phyloP scores from a whole-genome alignment of 805 yeast genomes.

The Wickerhamiella kurtzmanii region DNA sequence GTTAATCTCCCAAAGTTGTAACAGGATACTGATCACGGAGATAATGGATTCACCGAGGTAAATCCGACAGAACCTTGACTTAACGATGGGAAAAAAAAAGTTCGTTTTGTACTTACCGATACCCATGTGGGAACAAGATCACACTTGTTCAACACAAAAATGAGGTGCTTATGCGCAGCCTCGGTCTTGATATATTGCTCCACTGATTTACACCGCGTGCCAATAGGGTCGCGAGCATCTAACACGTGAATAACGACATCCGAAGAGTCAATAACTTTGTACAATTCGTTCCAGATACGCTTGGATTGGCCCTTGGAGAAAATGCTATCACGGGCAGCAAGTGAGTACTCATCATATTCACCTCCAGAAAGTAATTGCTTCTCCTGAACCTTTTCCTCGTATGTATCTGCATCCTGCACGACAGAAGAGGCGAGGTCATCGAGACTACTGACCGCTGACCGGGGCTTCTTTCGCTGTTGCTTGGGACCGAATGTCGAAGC shows the following conservation, averaged over 20 bases:
- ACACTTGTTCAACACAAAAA: slow-evolving; percentile 90
- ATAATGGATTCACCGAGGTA: slow-evolving; percentile 3
- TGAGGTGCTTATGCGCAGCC: slow-evolving; percentile 91
- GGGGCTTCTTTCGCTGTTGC: slow-evolving; percentile 83
- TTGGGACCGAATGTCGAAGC: slow-evolving; percentile 84
- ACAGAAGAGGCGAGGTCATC: slow-evolving; percentile 61
- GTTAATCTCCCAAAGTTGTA: slow-evolving; percentile 92
- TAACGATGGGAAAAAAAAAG: slow-evolving; percentile 59
- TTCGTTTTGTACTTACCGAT: slow-evolving; percentile 68
- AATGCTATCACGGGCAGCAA: slow-evolving; percentile 88
- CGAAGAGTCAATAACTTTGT: slow-evolving; percentile 93
- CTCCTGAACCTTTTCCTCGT: slow-evolving; percentile 55
- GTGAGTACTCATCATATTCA: slow-evolving; percentile 64
- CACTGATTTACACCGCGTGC: slow-evolving; percentile 86
- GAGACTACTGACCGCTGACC: slow-evolving; percentile 60
- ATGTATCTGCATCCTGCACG: slow-evolving; percentile 43
- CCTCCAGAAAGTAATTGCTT: slow-evolving; percentile 8
- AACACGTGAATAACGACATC: slow-evolving; percentile 93
- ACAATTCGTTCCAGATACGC: slow-evolving; percentile 95
- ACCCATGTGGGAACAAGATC: slow-evolving; percentile 99
- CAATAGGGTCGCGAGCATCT: slow-evolving; percentile 95
- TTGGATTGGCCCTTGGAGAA: slow-evolving; percentile 95
- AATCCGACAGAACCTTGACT: slow-evolving; percentile 27
- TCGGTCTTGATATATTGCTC: slow-evolving; percentile 88
- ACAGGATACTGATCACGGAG: slow-evolving; percentile 65